These are phyloP conservation scores for Epichloe baconii DNA, from an alignment of 2,329 filamentous ascomycete genomes.

Conservation along the genomic window DNA sequence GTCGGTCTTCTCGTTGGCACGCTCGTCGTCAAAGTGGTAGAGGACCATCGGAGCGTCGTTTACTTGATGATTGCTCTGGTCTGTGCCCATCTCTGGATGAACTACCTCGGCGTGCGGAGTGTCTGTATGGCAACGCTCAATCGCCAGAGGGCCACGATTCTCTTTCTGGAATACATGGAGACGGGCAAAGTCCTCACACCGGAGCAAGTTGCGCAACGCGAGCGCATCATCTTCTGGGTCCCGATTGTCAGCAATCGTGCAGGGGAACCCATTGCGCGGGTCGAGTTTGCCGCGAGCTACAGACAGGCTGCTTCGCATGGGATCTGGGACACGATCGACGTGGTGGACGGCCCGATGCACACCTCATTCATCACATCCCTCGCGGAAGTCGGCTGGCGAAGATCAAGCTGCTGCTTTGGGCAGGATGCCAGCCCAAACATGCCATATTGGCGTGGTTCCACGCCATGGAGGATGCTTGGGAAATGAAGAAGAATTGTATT, in stretches of 20 bases:
- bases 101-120: slow-evolving; percentile 72
- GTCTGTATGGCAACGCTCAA: slow-evolving; percentile 80
- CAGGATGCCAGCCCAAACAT: slow-evolving; percentile 15
- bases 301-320: slow-evolving; percentile 18
- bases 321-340: slow-evolving; percentile 9
- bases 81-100: slow-evolving; percentile 65
- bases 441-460: slow-evolving; percentile 24
- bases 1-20: slow-evolving; percentile 78
- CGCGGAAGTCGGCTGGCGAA: slow-evolving; percentile 8
- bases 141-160: slow-evolving; percentile 69
- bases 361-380: slow-evolving; percentile 19
- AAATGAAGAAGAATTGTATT: slow-evolving; percentile 12
- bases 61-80: slow-evolving; percentile 58
- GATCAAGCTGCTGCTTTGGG: slow-evolving; percentile 24
- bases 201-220: slow-evolving; percentile 47
- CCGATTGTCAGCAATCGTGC: slow-evolving; percentile 17
- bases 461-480: slow-evolving; percentile 24
- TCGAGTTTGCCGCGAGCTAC: slow-evolving; percentile 31
- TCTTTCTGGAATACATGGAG: slow-evolving; percentile 48
- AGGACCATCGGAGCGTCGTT: slow-evolving; percentile 61
- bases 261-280: slow-evolving; percentile 17
- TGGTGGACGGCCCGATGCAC: slow-evolving; percentile 17
- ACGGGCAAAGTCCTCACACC: slow-evolving; percentile 46
- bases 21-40: slow-evolving; percentile 63
- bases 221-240: slow-evolving; percentile 45